These are phyloP conservation scores for Phaeosphaeriaceae sp. DNA, from an alignment of 2,329 filamentous ascomycete genomes.

Conservation along the genomic window DNA sequence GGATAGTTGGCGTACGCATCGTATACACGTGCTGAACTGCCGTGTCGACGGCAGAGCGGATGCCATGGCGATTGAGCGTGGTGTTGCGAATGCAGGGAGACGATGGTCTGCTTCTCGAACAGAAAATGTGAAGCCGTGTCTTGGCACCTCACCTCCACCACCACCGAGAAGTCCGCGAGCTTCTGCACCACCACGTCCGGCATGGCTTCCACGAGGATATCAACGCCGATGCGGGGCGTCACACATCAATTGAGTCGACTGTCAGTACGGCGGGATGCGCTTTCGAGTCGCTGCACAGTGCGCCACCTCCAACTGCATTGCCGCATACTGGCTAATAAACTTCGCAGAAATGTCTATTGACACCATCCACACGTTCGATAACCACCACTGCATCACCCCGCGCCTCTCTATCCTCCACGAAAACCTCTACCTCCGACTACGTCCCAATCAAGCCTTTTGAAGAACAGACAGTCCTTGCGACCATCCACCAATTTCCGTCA, in stretches of 20 bases:
- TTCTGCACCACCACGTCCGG: slow-evolving; percentile 28
- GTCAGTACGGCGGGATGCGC: slow-evolving; percentile 37
- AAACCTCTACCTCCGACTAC: slow-evolving; percentile 50
- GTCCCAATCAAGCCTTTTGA: slow-evolving; percentile 41
- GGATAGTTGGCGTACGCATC: slow-evolving; percentile 42
- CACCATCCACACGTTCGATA: slow-evolving; percentile 37
- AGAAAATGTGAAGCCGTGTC: slow-evolving; percentile 28
- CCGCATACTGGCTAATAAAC: slow-evolving; percentile 43
- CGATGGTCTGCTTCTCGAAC: not conserved
- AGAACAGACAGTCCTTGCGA: slow-evolving; percentile 72
- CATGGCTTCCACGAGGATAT: slow-evolving; percentile 52
- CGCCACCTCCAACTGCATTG: slow-evolving; percentile 46
- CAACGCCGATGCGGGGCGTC: slow-evolving; percentile 46
- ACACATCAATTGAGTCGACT: slow-evolving; percentile 38
- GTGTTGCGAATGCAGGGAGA: slow-evolving; percentile 13
- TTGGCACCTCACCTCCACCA: slow-evolving; percentile 2
- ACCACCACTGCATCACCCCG: slow-evolving; percentile 61
- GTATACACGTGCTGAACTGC: slow-evolving; percentile 43
- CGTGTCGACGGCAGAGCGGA: slow-evolving; percentile 42
- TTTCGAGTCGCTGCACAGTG: slow-evolving; percentile 58
- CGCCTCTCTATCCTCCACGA: slow-evolving; percentile 59
- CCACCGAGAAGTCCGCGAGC: slow-evolving; percentile 10
- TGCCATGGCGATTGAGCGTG: slow-evolving; percentile 35
- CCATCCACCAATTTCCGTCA: slow-evolving; percentile 87
- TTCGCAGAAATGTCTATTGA: slow-evolving; percentile 32